Conservation (phyloP, 768 basidiomycete species). For the Lactarius pseudohatsudake region DNA sequence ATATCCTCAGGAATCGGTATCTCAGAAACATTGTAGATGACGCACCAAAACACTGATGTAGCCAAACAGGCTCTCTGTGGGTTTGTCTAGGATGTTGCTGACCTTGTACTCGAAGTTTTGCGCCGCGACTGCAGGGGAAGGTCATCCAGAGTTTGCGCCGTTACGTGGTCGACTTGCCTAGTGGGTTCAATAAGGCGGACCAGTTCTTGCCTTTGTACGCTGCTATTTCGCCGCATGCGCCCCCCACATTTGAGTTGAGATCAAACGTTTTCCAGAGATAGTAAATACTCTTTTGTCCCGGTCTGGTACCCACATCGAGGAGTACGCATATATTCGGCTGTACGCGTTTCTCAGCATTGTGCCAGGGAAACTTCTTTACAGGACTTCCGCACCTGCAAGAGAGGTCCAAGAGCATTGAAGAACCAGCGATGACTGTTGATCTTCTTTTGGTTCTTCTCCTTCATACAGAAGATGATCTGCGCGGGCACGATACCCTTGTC, state of each 20-base stretch:
- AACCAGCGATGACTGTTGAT: constrained; percentile 98
- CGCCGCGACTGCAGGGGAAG: constrained; percentile 62
- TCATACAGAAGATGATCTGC: constrained; percentile 90
- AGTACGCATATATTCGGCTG: constrained; percentile 91
- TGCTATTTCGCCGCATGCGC: constrained; percentile 97
- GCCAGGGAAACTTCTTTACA: background rate
- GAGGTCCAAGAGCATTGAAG: constrained; percentile 87
- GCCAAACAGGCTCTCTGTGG: constrained; percentile 87
- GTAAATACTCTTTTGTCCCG: constrained; percentile 85
- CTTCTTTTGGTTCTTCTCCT: constrained; percentile 95
- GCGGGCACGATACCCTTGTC: constrained; percentile 93
- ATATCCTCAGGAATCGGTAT: background rate
- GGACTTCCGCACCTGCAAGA: constrained; percentile 63
- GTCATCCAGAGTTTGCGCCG: background rate
- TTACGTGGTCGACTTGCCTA: constrained; percentile 48
- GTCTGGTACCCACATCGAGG: constrained; percentile 92
- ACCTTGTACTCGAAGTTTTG: constrained; percentile 97
- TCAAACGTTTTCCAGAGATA: constrained; percentile 96
- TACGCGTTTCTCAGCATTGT: constrained; percentile 3
- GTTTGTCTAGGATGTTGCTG: constrained; percentile 87
- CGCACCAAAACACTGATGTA: constrained; percentile 90
- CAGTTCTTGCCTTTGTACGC: constrained; percentile 90
- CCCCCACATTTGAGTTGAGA: constrained; percentile 87
- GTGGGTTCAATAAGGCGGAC: constrained; percentile 76
- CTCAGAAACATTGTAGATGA: background rate